A percentile compares a stretch with the other conserved stretches of the same genome.
phyloP scores from a whole-genome alignment of 176 grass and related monocot species.

The Hsuehochloa calcarea region DNA sequence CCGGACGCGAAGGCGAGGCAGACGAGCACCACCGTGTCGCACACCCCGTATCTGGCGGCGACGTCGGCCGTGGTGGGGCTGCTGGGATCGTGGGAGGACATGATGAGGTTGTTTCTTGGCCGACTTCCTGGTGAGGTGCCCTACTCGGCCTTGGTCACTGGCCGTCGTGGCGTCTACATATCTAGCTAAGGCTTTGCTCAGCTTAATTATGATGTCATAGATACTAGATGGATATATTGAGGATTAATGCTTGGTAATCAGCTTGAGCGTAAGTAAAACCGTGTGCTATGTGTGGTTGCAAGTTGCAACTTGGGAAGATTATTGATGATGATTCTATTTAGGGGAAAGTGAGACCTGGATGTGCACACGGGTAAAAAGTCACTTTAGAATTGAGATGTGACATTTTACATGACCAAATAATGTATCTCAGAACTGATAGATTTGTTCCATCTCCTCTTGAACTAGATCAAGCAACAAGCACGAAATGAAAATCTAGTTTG shows the following conservation, averaged over 20 bases:
- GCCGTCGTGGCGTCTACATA: neutral
- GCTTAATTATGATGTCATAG: neutral
- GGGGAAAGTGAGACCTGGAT: neutral
- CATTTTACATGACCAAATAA: neutral
- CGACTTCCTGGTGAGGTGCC: neutral
- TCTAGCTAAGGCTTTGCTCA: neutral
- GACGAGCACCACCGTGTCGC: conserved; percentile 41
- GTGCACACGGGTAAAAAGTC: too few species aligned
- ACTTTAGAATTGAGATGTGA: neutral
- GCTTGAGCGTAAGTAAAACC: neutral
- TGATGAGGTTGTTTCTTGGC: neutral
- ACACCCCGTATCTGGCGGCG: neutral
- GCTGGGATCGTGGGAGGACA: conserved; percentile 11
- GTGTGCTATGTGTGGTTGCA: neutral
- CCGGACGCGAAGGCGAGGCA: conserved; percentile 35
- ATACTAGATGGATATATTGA: neutral
- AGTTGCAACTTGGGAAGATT: neutral
- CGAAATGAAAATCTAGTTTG: neutral
- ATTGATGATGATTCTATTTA: neutral
- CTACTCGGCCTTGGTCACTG: neutral
- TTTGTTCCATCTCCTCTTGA: neutral
- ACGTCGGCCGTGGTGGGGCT: neutral
- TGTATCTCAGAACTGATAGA: neutral
- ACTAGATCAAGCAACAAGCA: neutral
- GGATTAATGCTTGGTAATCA: neutral